These are phyloP conservation scores for Microdochium trichocladiopsis DNA, from an alignment of 2,329 filamentous ascomycete species.

Conservation along the genomic window DNA sequence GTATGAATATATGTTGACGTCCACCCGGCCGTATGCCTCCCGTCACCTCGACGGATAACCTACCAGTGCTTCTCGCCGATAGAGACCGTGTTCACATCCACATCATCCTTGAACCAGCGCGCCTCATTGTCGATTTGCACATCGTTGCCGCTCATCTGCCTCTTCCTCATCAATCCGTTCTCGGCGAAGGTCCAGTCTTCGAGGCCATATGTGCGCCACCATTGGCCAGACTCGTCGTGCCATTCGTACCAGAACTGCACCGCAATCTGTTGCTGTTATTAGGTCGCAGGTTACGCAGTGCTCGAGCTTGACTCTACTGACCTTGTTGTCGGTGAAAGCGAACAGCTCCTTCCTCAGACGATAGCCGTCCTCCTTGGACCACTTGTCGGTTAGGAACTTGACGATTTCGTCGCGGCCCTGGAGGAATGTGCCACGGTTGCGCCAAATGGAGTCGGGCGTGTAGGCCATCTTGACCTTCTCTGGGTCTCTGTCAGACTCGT, in stretches of 20 bases:
- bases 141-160: slow-evolving; percentile 72
- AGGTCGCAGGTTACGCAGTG: background rate
- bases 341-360: slow-evolving; percentile 78
- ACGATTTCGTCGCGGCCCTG: slow-evolving; percentile 61
- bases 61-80: slow-evolving; percentile 66
- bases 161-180: slow-evolving; percentile 65
- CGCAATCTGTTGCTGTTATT: slow-evolving; percentile 47
- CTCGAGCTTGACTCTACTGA: slow-evolving; percentile 9
- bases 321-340: slow-evolving; percentile 62
- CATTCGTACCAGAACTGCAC: slow-evolving; percentile 92
- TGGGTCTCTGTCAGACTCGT: slow-evolving; percentile 45
- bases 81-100: slow-evolving; percentile 60
- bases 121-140: slow-evolving; percentile 53
- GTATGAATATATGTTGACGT: background rate
- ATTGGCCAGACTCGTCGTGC: slow-evolving; percentile 61
- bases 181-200: slow-evolving; percentile 72
- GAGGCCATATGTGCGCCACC: slow-evolving; percentile 83
- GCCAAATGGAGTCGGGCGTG: slow-evolving; percentile 71
- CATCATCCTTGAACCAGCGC: slow-evolving; percentile 63
- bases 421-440: slow-evolving; percentile 68
- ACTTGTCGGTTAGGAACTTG: slow-evolving; percentile 64
- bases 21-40: background rate
- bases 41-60: background rate
- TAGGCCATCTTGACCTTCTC: slow-evolving; percentile 62
- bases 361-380: slow-evolving; percentile 66